A percentile compares a stretch with the other conserved stretches of the same genome.
Conservation (phyloP, 1,139 yeast species). For the Candida anutae region DNA sequence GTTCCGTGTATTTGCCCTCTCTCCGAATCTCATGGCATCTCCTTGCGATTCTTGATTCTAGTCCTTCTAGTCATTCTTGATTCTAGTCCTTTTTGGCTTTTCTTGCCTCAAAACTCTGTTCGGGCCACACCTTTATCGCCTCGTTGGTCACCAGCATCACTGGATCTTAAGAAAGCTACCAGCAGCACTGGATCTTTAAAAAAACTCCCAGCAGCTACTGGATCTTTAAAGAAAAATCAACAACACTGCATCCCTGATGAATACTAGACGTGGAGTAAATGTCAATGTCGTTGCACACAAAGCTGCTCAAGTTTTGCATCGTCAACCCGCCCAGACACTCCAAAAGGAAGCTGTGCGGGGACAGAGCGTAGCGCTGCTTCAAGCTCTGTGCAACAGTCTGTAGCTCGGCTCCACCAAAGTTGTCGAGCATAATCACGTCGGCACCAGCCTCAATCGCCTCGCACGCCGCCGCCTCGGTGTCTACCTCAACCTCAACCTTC, state of each 20-base stretch:
- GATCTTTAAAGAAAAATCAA: constrained; percentile 82
- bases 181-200: no score
- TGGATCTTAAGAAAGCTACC: no score
- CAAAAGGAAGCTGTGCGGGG: constrained; percentile 46
- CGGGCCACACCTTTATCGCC: no score
- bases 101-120: no score
- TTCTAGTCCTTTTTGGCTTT: no score
- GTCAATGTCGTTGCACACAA: constrained; percentile 73
- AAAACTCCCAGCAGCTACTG: no score
- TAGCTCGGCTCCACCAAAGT: constrained; percentile 64
- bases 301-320: constrained; percentile 54
- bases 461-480: constrained; percentile 71
- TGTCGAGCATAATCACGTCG: constrained; percentile 92
- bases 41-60: no score
- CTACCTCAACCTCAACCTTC: constrained; percentile 90
- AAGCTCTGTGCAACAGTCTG: constrained; percentile 58
- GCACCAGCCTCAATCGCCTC: constrained; percentile 96
- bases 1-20: no score
- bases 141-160: no score
- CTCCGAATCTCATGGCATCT: no score
- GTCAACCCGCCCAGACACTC: constrained; percentile 94
- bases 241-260: constrained; percentile 78
- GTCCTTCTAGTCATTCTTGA: no score
- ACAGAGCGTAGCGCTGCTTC: constrained; percentile 49
- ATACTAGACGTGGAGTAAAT: constrained; percentile 89